phyloP scores from a whole-genome alignment of 345 rosid genomes.

The Pugionium cornutum region DNA sequence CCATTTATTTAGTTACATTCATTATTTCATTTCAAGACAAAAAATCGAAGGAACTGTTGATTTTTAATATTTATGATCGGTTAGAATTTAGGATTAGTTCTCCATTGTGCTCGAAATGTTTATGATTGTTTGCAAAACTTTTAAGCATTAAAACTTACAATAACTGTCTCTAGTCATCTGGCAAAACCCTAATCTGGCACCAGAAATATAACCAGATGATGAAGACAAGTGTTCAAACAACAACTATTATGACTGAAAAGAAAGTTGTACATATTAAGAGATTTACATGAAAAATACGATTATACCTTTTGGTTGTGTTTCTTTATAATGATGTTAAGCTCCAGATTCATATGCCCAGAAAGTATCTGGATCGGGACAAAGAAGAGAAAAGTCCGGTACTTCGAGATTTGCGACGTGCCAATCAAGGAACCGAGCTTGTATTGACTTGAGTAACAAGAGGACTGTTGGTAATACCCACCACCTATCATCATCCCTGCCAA shows the following conservation, averaged over 20 bases:
- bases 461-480: slow-evolving; percentile 94
- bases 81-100: slow-evolving; percentile 1
- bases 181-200: slow-evolving; percentile 20
- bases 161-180: slow-evolving; percentile 12
- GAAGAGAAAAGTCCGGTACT: slow-evolving; percentile 74
- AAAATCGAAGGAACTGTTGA: too few relatives aligned
- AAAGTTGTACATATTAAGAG: slow-evolving; percentile 21
- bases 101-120: not conserved
- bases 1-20: too few relatives aligned
- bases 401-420: slow-evolving; percentile 96
- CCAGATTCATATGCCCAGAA: slow-evolving; percentile 88
- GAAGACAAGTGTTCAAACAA: slow-evolving; percentile 15
- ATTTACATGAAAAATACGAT: slow-evolving; percentile 34
- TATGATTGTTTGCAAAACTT: slow-evolving; percentile 14
- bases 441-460: slow-evolving; percentile 62
- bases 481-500: slow-evolving; percentile 69
- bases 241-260: slow-evolving; percentile 11
- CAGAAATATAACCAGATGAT: slow-evolving; percentile 28
- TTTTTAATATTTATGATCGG: not conserved
- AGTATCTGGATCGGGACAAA: slow-evolving; percentile 80
- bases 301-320: slow-evolving; percentile 19
- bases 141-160: slow-evolving; percentile 11
- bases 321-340: slow-evolving; percentile 44
- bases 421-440: slow-evolving; percentile 85
- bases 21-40: too few relatives aligned